Evolutionary conservation across 352 stramenopile genomes (phyloP).

Genomic region (Globisporangium lucens): DNA sequence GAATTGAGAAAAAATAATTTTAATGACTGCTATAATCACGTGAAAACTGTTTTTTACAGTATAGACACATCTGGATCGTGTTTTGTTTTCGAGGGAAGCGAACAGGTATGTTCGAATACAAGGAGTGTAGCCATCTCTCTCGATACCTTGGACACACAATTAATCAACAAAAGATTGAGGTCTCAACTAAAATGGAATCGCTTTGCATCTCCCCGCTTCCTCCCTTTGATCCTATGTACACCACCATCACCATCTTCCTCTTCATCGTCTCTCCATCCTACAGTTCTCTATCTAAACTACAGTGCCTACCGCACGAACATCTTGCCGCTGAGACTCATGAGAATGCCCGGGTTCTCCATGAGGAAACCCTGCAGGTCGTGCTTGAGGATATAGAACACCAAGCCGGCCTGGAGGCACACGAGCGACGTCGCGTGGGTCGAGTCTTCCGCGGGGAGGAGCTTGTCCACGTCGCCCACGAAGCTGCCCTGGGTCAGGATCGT

Average conservation of each 20-base stretch:
- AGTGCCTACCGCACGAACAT: constrained; percentile 40
- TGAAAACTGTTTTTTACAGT: too few relatives aligned
- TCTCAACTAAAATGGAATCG: constrained; percentile 2
- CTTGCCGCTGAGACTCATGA: constrained; percentile 66
- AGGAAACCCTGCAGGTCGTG: constrained; percentile 69
- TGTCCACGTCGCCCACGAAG: constrained; percentile 73
- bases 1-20: too few relatives aligned
- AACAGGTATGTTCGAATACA: background rate
- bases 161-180: background rate
- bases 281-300: constrained; percentile 8
- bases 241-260: background rate
- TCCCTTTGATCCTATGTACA: background rate
- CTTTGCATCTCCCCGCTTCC: background rate
- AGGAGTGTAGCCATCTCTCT: background rate
- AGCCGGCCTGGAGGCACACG: constrained; percentile 46
- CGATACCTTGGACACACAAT: background rate
- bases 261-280: background rate
- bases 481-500: constrained; percentile 46
- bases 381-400: constrained; percentile 62
- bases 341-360: constrained; percentile 69
- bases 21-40: too few relatives aligned
- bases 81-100: background rate
- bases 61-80: too few relatives aligned
- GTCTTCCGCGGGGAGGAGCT: constrained; percentile 53
- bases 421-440: constrained; percentile 56